A percentile compares a stretch with the other conserved stretches of the same genome.
These are phyloP conservation scores for Didymella exigua DNA, from an alignment of 2,329 filamentous ascomycete species.

Conservation along the genomic window DNA sequence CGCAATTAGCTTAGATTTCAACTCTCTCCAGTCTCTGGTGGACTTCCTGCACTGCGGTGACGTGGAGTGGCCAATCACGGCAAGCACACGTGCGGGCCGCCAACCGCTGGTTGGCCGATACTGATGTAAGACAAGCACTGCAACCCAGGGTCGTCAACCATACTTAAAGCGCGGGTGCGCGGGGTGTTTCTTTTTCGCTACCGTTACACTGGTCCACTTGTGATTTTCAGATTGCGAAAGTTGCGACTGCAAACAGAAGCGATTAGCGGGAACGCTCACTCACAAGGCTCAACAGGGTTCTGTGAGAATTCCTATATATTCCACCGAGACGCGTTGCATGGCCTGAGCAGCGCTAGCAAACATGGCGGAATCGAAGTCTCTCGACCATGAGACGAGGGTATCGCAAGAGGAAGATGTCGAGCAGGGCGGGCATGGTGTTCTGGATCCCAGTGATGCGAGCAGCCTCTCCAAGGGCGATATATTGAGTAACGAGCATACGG, in stretches of 20 bases:
- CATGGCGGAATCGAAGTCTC: neutral
- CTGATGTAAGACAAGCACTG: slow-evolving; percentile 12
- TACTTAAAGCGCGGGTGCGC: slow-evolving; percentile 7
- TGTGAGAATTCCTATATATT: neutral
- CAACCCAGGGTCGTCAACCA: neutral
- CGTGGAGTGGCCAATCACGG: slow-evolving; percentile 7
- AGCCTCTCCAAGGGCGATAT: slow-evolving; percentile 55
- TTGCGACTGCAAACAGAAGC: neutral
- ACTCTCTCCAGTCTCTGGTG: neutral
- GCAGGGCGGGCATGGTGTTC: neutral
- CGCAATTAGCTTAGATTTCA: neutral
- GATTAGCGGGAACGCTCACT: neutral
- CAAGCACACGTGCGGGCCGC: slow-evolving; percentile 5
- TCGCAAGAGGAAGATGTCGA: slow-evolving; percentile 18
- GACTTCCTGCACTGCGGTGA: neutral
- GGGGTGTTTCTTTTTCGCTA: neutral
- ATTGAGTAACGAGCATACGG: slow-evolving; percentile 62
- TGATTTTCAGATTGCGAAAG: neutral
- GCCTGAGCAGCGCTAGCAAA: neutral
- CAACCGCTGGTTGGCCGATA: slow-evolving; percentile 6
- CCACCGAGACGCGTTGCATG: neutral
- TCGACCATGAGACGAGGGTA: slow-evolving; percentile 10
- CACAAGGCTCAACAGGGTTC: neutral
- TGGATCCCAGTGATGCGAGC: slow-evolving; percentile 14
- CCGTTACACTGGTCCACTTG: neutral